phyloP scores from a whole-genome alignment of 129 eudicot genomes.

The Flaveria bidentis region DNA sequence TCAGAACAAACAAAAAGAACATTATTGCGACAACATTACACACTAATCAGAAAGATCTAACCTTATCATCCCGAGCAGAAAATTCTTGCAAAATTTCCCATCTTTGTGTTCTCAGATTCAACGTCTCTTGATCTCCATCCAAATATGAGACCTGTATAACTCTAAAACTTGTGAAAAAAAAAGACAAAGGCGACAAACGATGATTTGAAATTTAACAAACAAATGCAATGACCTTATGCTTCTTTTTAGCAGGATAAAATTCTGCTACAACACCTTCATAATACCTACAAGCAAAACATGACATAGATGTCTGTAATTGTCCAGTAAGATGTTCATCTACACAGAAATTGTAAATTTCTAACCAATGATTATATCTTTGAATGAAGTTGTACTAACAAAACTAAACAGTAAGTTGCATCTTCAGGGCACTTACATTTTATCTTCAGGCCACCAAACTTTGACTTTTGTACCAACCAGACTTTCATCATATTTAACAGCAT shows the following conservation, averaged over 20 bases:
- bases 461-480: slow-evolving; percentile 70
- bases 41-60: slow-evolving; percentile 27
- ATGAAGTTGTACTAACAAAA: slow-evolving; percentile 7
- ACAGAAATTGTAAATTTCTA: neutral
- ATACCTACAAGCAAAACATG: slow-evolving; percentile 52
- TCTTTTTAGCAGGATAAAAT: slow-evolving; percentile 57
- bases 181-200: neutral
- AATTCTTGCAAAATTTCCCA: slow-evolving; percentile 56
- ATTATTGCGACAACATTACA: neutral
- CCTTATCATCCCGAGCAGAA: slow-evolving; percentile 48
- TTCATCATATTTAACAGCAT: slow-evolving; percentile 35
- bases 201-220: neutral
- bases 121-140: slow-evolving; percentile 73
- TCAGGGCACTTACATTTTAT: slow-evolving; percentile 53
- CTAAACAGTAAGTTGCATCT: neutral
- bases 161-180: slow-evolving; percentile 28
- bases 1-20: slow-evolving; percentile 20
- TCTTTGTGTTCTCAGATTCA: slow-evolving; percentile 53
- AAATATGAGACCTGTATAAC: slow-evolving; percentile 55
- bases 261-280: slow-evolving; percentile 67
- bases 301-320: neutral
- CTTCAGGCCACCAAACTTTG: slow-evolving; percentile 94
- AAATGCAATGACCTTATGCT: slow-evolving; percentile 58
- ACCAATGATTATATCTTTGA: neutral
- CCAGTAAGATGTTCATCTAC: slow-evolving; percentile 5